Evolutionary conservation across 1,284 basidiomycete species (phyloP).

Genomic region (Rhodotorula sp.): DNA sequence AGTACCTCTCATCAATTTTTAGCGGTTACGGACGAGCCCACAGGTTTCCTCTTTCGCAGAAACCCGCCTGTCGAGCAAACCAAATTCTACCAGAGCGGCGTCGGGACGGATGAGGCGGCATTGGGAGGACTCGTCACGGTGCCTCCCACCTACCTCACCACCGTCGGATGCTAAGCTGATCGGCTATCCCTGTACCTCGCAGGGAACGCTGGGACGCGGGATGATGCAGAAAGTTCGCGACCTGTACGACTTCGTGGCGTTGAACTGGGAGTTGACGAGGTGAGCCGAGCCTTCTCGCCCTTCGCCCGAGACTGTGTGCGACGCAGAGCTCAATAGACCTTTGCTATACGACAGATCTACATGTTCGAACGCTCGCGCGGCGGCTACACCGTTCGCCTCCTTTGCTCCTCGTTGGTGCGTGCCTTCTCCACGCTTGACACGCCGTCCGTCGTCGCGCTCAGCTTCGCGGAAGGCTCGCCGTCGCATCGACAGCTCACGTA

Average conservation of each 20-base stretch:
- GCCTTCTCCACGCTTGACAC: background rate
- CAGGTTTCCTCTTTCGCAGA: background rate
- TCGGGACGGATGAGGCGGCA: conserved; percentile 15
- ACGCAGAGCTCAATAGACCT: background rate
- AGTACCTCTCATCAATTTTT: background rate
- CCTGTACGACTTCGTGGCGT: conserved; percentile 31
- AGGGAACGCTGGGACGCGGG: conserved; percentile 31
- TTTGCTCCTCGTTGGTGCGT: conserved; percentile 49
- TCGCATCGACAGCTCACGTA: background rate
- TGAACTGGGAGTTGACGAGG: conserved; percentile 40
- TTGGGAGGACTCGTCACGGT: conserved; percentile 12
- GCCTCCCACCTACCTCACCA: background rate
- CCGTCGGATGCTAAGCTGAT: too few species aligned
- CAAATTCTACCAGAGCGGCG: conserved; percentile 19
- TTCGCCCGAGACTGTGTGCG: background rate
- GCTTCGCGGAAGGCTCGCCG: background rate
- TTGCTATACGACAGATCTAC: conserved; percentile 43
- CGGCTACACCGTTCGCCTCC: conserved; percentile 49
- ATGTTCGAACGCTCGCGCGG: conserved; percentile 52
- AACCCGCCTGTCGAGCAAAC: conserved; percentile 12
- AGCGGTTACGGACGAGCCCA: background rate
- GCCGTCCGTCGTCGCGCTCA: too few species aligned
- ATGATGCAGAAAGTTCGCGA: conserved; percentile 36
- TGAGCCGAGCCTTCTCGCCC: conserved; percentile 1
- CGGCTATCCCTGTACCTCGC: too few species aligned